A percentile compares a stretch with the other conserved stretches of the same genome.
Evolutionary conservation across 495 filamentous ascomycete genomes (phyloP).

Genomic region (Pyrenopolyporus hunteri): DNA sequence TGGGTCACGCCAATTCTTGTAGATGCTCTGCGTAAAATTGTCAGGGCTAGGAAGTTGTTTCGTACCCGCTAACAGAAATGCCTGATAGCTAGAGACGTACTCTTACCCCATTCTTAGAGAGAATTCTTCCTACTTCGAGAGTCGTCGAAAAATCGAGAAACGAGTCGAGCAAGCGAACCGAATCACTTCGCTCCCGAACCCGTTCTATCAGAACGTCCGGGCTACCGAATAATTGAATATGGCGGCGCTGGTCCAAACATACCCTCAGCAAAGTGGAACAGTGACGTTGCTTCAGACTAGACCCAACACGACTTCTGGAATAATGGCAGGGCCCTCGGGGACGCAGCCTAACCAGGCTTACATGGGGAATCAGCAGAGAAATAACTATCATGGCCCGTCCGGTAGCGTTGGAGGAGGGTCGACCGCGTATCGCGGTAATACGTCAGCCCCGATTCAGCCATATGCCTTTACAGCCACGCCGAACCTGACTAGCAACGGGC

Average conservation of each 20-base stretch:
- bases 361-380: slow-evolving; percentile 63
- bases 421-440: slow-evolving; percentile 71
- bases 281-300: slow-evolving; percentile 83
- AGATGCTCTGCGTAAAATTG: background rate
- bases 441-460: slow-evolving; percentile 73
- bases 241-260: slow-evolving; percentile 92
- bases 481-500: slow-evolving; percentile 60
- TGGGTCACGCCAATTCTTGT: too few species aligned
- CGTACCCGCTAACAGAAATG: slow-evolving; percentile 11
- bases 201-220: slow-evolving; percentile 17
- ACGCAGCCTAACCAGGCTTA: slow-evolving; percentile 63
- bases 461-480: slow-evolving; percentile 87
- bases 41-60: background rate
- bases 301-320: slow-evolving; percentile 72
- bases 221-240: slow-evolving; percentile 56
- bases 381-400: slow-evolving; percentile 64
- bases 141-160: slow-evolving; percentile 1
- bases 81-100: background rate
- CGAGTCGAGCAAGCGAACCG: slow-evolving; percentile 24
- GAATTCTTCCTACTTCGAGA: background rate
- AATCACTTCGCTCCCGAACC: slow-evolving; percentile 25
- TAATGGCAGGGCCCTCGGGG: slow-evolving; percentile 59
- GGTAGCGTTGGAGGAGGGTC: slow-evolving; percentile 55
- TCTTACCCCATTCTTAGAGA: slow-evolving; percentile 2
- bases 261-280: slow-evolving; percentile 79